Conservation (phyloP, 2,329 filamentous ascomycete genomes). For the Colletotrichum musicola region DNA sequence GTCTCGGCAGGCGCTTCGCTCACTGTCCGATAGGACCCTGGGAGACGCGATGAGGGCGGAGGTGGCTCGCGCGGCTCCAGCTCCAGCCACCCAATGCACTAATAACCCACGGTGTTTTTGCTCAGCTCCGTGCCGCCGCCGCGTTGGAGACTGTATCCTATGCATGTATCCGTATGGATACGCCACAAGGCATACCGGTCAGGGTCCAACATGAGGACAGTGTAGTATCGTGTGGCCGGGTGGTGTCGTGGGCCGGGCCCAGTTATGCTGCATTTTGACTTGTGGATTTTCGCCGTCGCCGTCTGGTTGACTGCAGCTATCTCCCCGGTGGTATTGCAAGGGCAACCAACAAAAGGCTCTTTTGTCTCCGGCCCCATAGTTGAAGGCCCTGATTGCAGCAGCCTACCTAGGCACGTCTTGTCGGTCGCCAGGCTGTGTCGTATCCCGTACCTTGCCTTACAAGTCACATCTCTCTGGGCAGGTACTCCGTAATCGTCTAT, state of each 20-base stretch:
- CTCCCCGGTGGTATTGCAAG: slow-evolving; percentile 2
- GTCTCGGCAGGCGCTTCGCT: slow-evolving; percentile 26
- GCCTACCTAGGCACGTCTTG: too few species aligned
- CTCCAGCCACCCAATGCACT: slow-evolving; percentile 21
- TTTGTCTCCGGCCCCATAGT: background rate
- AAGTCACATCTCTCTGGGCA: too few species aligned
- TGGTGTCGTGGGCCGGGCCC: background rate
- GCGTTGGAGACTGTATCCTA: too few species aligned
- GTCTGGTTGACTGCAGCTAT: background rate
- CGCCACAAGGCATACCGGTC: too few species aligned
- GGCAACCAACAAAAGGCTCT: background rate
- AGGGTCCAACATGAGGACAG: background rate
- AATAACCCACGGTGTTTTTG: background rate
- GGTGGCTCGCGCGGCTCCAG: slow-evolving; percentile 30
- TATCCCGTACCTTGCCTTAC: too few species aligned
- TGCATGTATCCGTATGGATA: too few species aligned
- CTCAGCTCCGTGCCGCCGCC: too few species aligned
- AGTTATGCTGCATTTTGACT: slow-evolving; percentile 10
- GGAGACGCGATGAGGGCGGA: slow-evolving; percentile 6
- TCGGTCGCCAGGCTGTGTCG: too few species aligned
- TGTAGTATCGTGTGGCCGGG: background rate
- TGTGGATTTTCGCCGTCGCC: slow-evolving; percentile 18
- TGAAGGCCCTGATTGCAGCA: too few species aligned
- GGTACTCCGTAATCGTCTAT: too few species aligned
- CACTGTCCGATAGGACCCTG: slow-evolving; percentile 15